These are phyloP conservation scores for Tulasnella sp. DNA, from an alignment of 768 basidiomycete species.

Conservation along the genomic window DNA sequence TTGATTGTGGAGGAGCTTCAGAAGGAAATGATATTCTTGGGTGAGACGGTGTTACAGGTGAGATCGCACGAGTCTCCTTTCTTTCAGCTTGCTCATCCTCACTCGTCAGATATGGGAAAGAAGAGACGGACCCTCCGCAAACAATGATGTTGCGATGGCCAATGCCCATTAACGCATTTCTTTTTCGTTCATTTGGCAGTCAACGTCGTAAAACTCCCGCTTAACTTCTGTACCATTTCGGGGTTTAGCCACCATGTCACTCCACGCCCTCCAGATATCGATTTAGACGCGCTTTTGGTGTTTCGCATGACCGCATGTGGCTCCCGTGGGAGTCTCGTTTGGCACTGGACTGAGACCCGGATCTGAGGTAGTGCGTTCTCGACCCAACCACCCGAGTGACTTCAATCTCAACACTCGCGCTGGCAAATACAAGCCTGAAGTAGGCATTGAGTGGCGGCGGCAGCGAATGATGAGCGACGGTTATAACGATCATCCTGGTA, in stretches of 20 bases:
- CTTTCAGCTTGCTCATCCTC: background rate
- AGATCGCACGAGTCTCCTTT: constrained; percentile 5
- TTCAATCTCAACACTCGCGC: background rate
- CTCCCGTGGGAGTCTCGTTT: background rate
- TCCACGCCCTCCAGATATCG: too few species aligned
- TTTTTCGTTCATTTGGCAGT: too few species aligned
- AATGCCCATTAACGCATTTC: background rate
- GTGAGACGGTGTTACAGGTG: constrained; percentile 94
- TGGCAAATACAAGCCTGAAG: background rate
- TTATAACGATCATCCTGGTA: background rate
- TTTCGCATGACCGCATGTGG: background rate
- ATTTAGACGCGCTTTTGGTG: too few species aligned
- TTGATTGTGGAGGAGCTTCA: constrained; percentile 93
- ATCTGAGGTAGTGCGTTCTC: background rate
- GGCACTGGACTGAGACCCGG: background rate
- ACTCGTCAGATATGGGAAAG: background rate
- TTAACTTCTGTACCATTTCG: too few species aligned
- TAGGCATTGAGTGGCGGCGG: background rate
- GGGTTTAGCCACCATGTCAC: too few species aligned
- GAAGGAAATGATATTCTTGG: constrained; percentile 95
- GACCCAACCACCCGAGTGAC: background rate
- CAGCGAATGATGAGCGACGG: constrained; percentile 6
- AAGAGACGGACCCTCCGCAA: background rate
- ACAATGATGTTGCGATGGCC: background rate
- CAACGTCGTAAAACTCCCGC: too few species aligned